Base-by-base conservation (phyloP, 2,329 filamentous ascomycete genomes). In the Onygenales sp. region DNA sequence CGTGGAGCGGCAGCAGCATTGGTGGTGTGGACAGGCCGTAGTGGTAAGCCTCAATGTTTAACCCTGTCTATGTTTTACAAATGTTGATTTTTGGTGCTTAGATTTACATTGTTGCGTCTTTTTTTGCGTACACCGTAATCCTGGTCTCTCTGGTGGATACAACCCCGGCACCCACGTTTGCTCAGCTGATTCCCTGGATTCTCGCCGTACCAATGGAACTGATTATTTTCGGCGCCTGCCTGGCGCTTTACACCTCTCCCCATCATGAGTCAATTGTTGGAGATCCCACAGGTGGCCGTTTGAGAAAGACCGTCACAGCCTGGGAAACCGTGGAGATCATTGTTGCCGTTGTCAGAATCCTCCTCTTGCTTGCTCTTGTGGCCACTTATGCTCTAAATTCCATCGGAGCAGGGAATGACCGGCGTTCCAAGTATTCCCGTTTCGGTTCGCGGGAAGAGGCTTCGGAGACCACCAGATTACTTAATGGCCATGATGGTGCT, bases 81-180 rank as follows among this genome's bases (percentile, higher is more conserved):
- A 17, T 51, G n/a, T 14, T 52, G 31, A 39, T 42, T 49, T 34
- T 31, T 46, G 49, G 53, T 63, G 14, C 50, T 33, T 54, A 95
- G 90, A 85, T 95, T 65, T 95, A 94, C 69, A 77, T 94, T 58
- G 81, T 88, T 53, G 88, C 86, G 52, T 86, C 88, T 44, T 86
- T 90, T 59, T 95, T 95, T 75, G 83, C 93, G 58, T 93, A 94
- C 73, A 79, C 87, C 49, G 84, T 95, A 60, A 80, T 95, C 59
- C 79, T 94, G 59, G 86, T 96, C 63, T 90, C 90, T 33, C 80
- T 97, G 54, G 78, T 95, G 63, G 91, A 96, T 68, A 87, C 86
- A 65, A 83, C 82, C 57, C 84, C 88, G 36, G 87, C 87, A 10
- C 93, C 93, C 0, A 91, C 85, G 49, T 75, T 84, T 46, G 84